Base-by-base conservation (phyloP, 495 filamentous ascomycete genomes). In the Penicillium subrubescens region DNA sequence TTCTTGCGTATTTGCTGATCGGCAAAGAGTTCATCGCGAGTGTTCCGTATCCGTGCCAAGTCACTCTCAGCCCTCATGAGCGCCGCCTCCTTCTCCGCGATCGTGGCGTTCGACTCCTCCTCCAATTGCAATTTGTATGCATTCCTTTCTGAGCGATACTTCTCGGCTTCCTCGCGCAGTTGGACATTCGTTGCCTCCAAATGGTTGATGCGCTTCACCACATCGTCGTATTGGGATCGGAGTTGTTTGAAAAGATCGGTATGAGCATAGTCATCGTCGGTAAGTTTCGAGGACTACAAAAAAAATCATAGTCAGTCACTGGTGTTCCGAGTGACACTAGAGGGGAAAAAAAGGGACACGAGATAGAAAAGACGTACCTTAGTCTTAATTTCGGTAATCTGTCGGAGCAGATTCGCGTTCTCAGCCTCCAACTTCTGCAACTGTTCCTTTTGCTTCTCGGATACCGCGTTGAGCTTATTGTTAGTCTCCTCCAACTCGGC, bases 231-330 rank as follows among this genome's bases (percentile, higher is more conserved):
- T 67, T 96, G 92, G 31, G 86, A 86, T 77, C 92, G 96, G 62
- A 97, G 84, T 63, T 89, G 85, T 74, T 97, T 97, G 83, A 97
- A 98, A 11, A 96, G 83, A 67, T 97, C 92, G 39, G 92, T 97
- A 57, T 90, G 86, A 46, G 92, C 89, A 73, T 96, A 97, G 69
- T 99, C 95, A 58, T 99, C 95, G 69, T 99, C 94, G 1, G 90
- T 89, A 43, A 95, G 80, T 60, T 86, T 88, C 2, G 91, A 86
- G 57, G 83, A 78, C 84, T 87, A 44, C 1, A 59, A 68, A 25
- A 68, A 25, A 48, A n/a, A 48, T 11, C 25, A 64, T 5, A 12
- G 60, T 67, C n/a, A 71, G 57, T 59, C 12, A 58, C 43, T 15
- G 44, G 8, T 39, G 31, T 37, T 19, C 41, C 10, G 61, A 17